These are phyloP conservation scores for Danielia oregonensis DNA, from an alignment of 805 yeast species.

Conservation along the genomic window DNA sequence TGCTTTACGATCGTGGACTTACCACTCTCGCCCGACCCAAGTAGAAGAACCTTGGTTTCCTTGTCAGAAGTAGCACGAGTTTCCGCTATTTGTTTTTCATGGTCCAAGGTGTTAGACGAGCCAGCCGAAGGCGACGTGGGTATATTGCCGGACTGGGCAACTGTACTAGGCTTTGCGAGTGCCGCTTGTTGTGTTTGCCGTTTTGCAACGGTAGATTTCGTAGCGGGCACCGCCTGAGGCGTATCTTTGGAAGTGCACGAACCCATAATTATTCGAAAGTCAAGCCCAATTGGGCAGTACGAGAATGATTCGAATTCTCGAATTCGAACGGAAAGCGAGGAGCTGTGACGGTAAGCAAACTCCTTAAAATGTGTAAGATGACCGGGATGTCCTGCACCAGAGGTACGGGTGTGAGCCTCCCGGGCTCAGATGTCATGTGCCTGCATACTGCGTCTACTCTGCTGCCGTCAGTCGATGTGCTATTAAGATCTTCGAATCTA, in stretches of 20 bases:
- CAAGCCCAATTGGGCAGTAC: background rate
- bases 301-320: background rate
- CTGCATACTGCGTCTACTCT: too few species aligned
- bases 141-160: background rate
- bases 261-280: constrained; percentile 7
- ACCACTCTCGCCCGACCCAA: constrained; percentile 89
- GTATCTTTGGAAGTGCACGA: constrained; percentile 12
- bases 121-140: constrained; percentile 6
- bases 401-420: too few species aligned
- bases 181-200: constrained; percentile 14
- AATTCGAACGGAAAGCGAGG: too few species aligned
- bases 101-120: constrained; percentile 7
- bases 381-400: too few species aligned
- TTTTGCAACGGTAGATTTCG: constrained; percentile 7
- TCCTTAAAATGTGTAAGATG: too few species aligned
- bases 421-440: too few species aligned
- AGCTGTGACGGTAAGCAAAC: too few species aligned
- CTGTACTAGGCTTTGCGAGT: constrained; percentile 4
- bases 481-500: too few species aligned
- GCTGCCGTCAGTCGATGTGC: too few species aligned
- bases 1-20: constrained; percentile 79
- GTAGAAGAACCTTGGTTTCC: constrained; percentile 68
- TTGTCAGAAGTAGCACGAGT: constrained; percentile 16
- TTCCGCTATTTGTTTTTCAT: background rate
- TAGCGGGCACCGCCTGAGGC: constrained; percentile 1